A percentile compares a stretch with the other conserved stretches of the same genome.
phyloP scores from a whole-genome alignment of 2,329 filamentous ascomycete genomes.

The Xylariomycetidae sp. region DNA sequence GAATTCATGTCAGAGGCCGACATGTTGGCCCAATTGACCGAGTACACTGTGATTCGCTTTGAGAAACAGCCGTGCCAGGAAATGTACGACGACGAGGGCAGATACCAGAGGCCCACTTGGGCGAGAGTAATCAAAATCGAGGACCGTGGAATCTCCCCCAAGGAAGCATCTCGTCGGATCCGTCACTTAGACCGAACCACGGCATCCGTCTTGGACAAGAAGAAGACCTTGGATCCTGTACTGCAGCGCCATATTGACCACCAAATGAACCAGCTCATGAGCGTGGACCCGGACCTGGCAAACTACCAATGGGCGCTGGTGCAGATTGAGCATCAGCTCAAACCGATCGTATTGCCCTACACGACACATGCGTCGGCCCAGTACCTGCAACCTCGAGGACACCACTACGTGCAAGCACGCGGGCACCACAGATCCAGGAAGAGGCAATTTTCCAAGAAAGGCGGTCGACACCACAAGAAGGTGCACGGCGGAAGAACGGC shows the following conservation, averaged over 20 bases:
- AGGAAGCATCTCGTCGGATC: conserved; percentile 32
- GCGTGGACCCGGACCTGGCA: conserved; percentile 27
- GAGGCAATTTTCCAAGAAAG: background rate
- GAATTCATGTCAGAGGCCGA: conserved; percentile 31
- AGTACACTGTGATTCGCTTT: conserved; percentile 35
- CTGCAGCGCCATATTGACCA: conserved; percentile 38
- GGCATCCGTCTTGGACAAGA: conserved; percentile 32
- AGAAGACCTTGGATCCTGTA: conserved; percentile 26
- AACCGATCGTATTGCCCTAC: conserved; percentile 18
- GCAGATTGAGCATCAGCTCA: conserved; percentile 38
- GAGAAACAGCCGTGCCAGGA: conserved; percentile 30
- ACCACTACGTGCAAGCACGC: too few species aligned
- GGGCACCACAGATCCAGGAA: background rate
- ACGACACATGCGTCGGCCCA: background rate
- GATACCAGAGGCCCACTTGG: conserved; percentile 32
- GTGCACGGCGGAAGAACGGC: too few species aligned
- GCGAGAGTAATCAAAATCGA: conserved; percentile 28
- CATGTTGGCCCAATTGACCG: conserved; percentile 33
- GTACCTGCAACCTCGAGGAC: conserved; percentile 1
- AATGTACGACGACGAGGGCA: conserved; percentile 32
- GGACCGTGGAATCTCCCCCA: conserved; percentile 31
- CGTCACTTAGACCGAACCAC: conserved; percentile 30
- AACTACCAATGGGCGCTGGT: conserved; percentile 36
- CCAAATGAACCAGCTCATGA: conserved; percentile 29
- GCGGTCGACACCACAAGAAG: background rate